Conservation (phyloP, 768 basidiomycete genomes). For the Dioszegia aurantiaca region DNA sequence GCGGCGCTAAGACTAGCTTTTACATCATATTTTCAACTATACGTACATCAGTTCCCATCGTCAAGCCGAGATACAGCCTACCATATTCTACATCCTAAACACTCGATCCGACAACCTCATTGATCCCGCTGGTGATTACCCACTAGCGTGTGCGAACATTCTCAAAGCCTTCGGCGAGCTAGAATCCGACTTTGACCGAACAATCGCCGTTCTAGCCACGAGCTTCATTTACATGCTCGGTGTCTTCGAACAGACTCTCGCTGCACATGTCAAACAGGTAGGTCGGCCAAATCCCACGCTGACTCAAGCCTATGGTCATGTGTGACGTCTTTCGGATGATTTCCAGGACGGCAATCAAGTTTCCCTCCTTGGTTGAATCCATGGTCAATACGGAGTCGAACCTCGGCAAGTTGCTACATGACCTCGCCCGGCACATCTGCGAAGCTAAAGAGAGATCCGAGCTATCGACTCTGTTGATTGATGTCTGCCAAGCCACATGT, state of each 20-base stretch:
- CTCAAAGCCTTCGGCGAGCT: conserved; percentile 31
- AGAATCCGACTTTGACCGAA: neutral
- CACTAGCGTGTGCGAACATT: conserved; percentile 26
- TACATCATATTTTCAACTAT: conserved; percentile 40
- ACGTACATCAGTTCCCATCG: neutral
- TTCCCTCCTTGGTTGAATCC: conserved; percentile 5
- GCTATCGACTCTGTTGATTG: conserved; percentile 12
- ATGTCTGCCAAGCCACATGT: conserved; percentile 19
- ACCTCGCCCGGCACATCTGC: neutral
- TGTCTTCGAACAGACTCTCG: neutral
- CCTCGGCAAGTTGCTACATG: neutral
- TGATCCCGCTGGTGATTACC: conserved; percentile 6
- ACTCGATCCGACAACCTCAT: conserved; percentile 6
- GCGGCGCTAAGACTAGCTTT: conserved; percentile 20
- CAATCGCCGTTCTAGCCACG: neutral
- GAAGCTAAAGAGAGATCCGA: conserved; percentile 9
- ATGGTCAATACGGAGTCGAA: neutral
- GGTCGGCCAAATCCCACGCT: neutral
- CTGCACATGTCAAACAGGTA: neutral
- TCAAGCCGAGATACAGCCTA: conserved; percentile 15
- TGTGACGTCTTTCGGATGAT: conserved; percentile 1
- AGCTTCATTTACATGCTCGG: conserved; percentile 7
- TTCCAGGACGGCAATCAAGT: conserved; percentile 1
- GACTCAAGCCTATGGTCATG: neutral
- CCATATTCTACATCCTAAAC: conserved; percentile 33